phyloP scores from a whole-genome alignment of 2,329 filamentous ascomycete genomes.

The Pseudogymnoascus sp. region DNA sequence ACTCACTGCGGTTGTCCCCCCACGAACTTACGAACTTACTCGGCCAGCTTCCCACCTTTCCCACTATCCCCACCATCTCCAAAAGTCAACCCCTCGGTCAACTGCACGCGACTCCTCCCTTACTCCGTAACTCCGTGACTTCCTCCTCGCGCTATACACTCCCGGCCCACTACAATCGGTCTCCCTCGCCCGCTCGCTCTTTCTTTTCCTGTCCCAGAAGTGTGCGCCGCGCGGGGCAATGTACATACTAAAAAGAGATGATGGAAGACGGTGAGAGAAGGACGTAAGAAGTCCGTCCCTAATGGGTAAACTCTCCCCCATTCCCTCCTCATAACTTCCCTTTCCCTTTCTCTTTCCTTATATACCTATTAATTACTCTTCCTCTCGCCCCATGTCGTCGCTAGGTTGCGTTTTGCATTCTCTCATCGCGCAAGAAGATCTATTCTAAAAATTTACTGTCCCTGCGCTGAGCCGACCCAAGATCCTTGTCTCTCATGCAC shows the following conservation, averaged over 20 bases:
- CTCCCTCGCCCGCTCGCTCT: not conserved
- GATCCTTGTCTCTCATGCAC: slow-evolving; percentile 8
- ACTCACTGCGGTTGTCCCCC: not conserved
- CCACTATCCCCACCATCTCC: not conserved
- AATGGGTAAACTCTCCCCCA: slow-evolving; percentile 2
- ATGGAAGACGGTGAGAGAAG: slow-evolving; percentile 3
- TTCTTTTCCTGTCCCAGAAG: slow-evolving; percentile 1
- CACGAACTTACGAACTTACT: not conserved
- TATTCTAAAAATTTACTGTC: not conserved
- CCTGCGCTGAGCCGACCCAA: not conserved
- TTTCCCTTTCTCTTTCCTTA: not conserved
- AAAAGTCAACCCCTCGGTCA: not conserved
- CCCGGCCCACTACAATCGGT: not conserved
- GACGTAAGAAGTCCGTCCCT: not conserved
- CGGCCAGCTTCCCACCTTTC: not conserved
- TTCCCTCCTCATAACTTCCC: not conserved
- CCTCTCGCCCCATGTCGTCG: not conserved
- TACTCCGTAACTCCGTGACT: not conserved
- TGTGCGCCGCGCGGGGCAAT: not conserved
- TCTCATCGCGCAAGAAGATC: slow-evolving; percentile 5
- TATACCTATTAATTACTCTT: not conserved
- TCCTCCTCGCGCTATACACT: not conserved
- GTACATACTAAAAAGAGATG: slow-evolving; percentile 1
- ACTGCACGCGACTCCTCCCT: not conserved
- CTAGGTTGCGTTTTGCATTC: not conserved